Conservation (phyloP, 1,139 yeast genomes). For the Sugiyamaella castrensis region DNA sequence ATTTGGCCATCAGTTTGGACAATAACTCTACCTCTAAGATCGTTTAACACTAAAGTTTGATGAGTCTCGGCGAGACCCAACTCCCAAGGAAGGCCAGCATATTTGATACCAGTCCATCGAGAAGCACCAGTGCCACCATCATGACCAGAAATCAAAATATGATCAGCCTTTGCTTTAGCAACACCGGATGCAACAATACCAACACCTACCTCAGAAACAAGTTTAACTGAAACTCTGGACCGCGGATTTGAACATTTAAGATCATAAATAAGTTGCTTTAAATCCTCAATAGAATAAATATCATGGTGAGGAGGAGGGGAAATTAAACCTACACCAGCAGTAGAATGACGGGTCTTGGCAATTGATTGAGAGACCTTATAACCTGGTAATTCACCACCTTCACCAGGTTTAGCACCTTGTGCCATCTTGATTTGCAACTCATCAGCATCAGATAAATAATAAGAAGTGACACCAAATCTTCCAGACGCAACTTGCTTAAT, state of each 20-base stretch:
- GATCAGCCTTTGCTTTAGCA: slow-evolving; percentile 98
- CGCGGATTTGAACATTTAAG: slow-evolving; percentile 96
- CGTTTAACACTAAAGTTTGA: slow-evolving; percentile 93
- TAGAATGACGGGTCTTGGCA: slow-evolving; percentile 95
- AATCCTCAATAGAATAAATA: slow-evolving; percentile 95
- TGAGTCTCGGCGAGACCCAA: slow-evolving; percentile 97
- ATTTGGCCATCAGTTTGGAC: slow-evolving; percentile 98
- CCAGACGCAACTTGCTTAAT: slow-evolving; percentile 98
- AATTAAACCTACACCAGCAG: slow-evolving; percentile 94
- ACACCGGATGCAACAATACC: slow-evolving; percentile 99
- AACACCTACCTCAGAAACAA: slow-evolving; percentile 97
- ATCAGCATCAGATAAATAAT: slow-evolving; percentile 92
- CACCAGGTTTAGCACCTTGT: slow-evolving; percentile 99
- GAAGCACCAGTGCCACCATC: slow-evolving; percentile 99
- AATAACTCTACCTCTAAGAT: slow-evolving; percentile 89
- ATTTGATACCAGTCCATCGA: slow-evolving; percentile 92
- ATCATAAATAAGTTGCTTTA: slow-evolving; percentile 94
- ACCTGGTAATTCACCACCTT: slow-evolving; percentile 98
- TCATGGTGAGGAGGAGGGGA: slow-evolving; percentile 99
- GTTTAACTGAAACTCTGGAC: slow-evolving; percentile 93
- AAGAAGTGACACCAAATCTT: slow-evolving; percentile 95
- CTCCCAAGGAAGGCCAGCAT: slow-evolving; percentile 99
- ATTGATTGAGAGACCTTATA: slow-evolving; percentile 84
- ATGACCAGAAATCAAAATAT: slow-evolving; percentile 91
- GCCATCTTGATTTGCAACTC: slow-evolving; percentile 98